Conservation (phyloP, 129 eudicot species). For the Solidago caesia region DNA sequence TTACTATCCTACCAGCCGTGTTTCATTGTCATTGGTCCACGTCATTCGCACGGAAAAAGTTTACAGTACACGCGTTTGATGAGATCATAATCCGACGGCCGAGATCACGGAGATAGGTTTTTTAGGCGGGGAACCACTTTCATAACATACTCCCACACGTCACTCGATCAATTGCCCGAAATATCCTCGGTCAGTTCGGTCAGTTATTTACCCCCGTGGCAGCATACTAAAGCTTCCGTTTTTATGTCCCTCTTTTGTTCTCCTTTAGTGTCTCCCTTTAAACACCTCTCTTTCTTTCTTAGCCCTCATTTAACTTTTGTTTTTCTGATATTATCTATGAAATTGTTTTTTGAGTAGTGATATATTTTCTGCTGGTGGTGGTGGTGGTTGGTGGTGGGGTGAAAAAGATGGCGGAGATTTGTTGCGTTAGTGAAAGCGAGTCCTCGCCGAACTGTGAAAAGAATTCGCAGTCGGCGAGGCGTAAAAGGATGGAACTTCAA, state of each 20-base stretch:
- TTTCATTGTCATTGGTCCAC: conserved; percentile 30
- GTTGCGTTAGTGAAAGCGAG: conserved; percentile 55
- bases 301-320: not conserved
- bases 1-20: conserved; percentile 30
- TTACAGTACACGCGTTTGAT: conserved; percentile 48
- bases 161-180: conserved; percentile 40
- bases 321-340: not conserved
- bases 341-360: not conserved
- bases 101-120: conserved; percentile 28
- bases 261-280: conserved; percentile 17
- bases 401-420: conserved; percentile 57
- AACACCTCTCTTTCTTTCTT: conserved; percentile 11
- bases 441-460: conserved; percentile 41
- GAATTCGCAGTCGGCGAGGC: conserved; percentile 47
- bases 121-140: conserved; percentile 46
- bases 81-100: conserved; percentile 33
- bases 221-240: conserved; percentile 40
- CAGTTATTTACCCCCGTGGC: conserved; percentile 29
- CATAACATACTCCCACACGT: conserved; percentile 46
- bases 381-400: conserved; percentile 4
- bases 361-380: not conserved
- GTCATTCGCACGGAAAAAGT: conserved; percentile 36
- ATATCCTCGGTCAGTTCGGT: conserved; percentile 25
- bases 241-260: conserved; percentile 31
- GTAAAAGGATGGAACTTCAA: conserved; percentile 58